Evolutionary conservation across 305 asterid species (phyloP).

Genomic region (Solanum aculeatissimum): DNA sequence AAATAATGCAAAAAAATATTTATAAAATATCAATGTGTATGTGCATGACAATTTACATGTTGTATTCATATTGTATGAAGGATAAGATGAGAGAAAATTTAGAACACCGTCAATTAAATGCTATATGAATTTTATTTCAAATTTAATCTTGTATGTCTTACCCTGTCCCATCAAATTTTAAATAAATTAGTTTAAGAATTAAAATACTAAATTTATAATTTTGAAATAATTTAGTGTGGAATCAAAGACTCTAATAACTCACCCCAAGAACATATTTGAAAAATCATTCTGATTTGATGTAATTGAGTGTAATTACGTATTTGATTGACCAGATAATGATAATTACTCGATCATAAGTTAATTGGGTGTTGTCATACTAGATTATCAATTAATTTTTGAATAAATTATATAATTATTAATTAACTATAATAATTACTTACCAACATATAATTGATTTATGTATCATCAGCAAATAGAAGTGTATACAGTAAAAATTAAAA

Average conservation of each 20-base stretch:
- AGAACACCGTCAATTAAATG: not conserved
- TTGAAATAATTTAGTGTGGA: not conserved
- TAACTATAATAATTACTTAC: too few species aligned
- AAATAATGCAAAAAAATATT: not conserved
- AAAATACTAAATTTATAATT: not conserved
- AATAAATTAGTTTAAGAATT: not conserved
- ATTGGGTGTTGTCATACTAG: too few species aligned
- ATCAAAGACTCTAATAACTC: not conserved
- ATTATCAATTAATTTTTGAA: not conserved
- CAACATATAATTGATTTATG: too few species aligned
- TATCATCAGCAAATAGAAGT: too few species aligned
- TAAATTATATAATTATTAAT: not conserved
- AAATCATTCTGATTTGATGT: too few species aligned
- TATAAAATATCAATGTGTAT: not conserved
- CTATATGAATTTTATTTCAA: not conserved
- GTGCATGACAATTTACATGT: not conserved
- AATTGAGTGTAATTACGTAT: too few species aligned
- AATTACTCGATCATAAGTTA: too few species aligned
- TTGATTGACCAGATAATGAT: too few species aligned
- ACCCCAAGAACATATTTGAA: too few species aligned
- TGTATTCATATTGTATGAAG: not conserved
- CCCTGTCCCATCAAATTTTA: not conserved
- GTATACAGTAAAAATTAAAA: not conserved
- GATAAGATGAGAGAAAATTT: not conserved
- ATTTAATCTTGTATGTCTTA: not conserved